phyloP scores from a whole-genome alignment of 2,329 filamentous ascomycete species.

The Alternaria metachromatica region DNA sequence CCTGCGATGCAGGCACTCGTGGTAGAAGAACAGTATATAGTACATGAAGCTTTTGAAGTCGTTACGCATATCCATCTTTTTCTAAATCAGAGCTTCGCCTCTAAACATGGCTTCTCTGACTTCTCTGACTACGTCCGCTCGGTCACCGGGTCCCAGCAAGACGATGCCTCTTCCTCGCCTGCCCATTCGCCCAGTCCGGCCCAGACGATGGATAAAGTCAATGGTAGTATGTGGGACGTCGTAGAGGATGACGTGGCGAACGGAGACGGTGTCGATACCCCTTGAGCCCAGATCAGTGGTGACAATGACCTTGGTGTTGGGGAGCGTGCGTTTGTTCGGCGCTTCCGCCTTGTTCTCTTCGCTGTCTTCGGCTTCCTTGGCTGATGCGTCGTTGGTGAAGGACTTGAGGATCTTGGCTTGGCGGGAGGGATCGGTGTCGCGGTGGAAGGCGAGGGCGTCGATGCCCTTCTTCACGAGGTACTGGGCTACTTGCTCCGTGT shows the following conservation, averaged over 20 bases:
- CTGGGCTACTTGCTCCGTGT: constrained; percentile 77
- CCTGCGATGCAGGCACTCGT: not conserved
- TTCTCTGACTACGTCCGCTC: constrained; percentile 88
- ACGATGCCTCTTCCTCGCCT: constrained; percentile 88
- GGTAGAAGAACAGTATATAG: not conserved
- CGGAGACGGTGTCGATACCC: constrained; percentile 91
- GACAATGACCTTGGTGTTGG: constrained; percentile 88
- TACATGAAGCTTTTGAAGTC: not conserved
- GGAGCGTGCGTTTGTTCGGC: constrained; percentile 57
- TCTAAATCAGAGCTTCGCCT: constrained; percentile 57
- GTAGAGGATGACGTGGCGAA: constrained; percentile 90
- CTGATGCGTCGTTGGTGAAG: constrained; percentile 59
- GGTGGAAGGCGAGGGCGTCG: constrained; percentile 81
- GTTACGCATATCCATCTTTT: not conserved
- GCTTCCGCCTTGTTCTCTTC: constrained; percentile 2
- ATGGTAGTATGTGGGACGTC: constrained; percentile 98
- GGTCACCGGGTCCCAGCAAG: constrained; percentile 85
- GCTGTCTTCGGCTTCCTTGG: not conserved
- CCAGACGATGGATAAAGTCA: constrained; percentile 96
- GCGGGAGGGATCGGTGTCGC: constrained; percentile 80
- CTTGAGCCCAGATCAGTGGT: constrained; percentile 91
- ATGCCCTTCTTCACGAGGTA: constrained; percentile 87
- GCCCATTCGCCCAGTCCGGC: constrained; percentile 90
- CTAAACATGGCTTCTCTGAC: constrained; percentile 76
- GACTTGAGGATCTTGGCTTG: constrained; percentile 77